Percentiles rank a stretch among this genome's conserved stretches.
phyloP scores from a whole-genome alignment of 257 asterid species.

The Rubia yunnanensis region DNA sequence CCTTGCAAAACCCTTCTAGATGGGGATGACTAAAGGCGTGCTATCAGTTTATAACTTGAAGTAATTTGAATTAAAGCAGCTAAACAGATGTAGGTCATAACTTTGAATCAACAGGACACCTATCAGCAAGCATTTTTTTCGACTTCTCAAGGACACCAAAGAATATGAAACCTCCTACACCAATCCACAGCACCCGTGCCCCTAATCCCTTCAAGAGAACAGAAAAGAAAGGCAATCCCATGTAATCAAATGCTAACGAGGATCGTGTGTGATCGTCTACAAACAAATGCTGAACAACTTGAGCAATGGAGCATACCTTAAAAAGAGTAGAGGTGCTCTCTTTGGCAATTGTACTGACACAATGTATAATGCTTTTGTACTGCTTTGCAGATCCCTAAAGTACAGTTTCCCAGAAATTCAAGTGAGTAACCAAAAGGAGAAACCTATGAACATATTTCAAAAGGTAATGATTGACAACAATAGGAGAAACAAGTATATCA shows the following conservation, averaged over 20 bases:
- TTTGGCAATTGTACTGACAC: slow-evolving; percentile 34
- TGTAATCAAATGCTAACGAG: not conserved
- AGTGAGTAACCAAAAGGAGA: not conserved
- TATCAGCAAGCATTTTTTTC: slow-evolving; percentile 35
- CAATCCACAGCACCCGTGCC: slow-evolving; percentile 61
- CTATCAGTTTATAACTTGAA: not conserved
- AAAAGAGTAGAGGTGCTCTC: slow-evolving; percentile 52
- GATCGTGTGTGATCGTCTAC: not conserved
- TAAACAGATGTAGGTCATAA: not conserved
- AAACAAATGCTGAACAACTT: not conserved
- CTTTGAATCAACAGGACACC: slow-evolving; percentile 18
- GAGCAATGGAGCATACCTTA: slow-evolving; percentile 27
- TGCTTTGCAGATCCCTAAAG: slow-evolving; percentile 55
- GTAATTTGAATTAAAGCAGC: not conserved
- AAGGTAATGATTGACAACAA: too few relatives aligned
- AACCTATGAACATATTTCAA: not conserved
- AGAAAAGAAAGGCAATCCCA: not conserved
- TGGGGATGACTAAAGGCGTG: not conserved
- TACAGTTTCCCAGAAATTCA: not conserved
- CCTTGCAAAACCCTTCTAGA: not conserved
- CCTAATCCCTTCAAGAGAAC: slow-evolving; percentile 50
- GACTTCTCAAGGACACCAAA: slow-evolving; percentile 58
- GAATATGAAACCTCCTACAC: slow-evolving; percentile 60
- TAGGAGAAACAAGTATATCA: not conserved
- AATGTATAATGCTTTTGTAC: slow-evolving; percentile 43